Conservation (phyloP, 805 yeast species). For the Myxozyma nipponensis region DNA sequence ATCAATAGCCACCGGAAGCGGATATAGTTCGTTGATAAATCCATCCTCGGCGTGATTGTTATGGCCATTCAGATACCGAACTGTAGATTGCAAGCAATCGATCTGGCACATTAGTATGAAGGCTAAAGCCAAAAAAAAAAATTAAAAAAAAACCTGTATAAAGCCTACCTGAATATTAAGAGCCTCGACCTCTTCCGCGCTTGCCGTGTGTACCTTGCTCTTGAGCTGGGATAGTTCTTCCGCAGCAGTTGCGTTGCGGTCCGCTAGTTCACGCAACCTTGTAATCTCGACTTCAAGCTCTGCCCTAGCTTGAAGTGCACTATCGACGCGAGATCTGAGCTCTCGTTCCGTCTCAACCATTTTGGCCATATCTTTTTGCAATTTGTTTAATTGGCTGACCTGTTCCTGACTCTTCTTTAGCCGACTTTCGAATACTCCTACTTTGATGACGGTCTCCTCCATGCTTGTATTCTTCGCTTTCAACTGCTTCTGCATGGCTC, state of each 20-base stretch:
- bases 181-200: slow-evolving; percentile 11
- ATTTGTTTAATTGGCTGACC: slow-evolving; percentile 21
- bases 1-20: too few species aligned
- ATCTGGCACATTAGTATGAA: too few species aligned
- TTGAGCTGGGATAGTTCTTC: slow-evolving; percentile 8
- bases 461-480: slow-evolving; percentile 27
- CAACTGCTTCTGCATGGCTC: slow-evolving; percentile 23
- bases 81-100: slow-evolving; percentile 5
- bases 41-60: not conserved
- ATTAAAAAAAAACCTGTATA: not conserved
- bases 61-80: slow-evolving; percentile 1
- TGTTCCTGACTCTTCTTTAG: slow-evolving; percentile 20
- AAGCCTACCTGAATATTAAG: slow-evolving; percentile 10
- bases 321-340: slow-evolving; percentile 5
- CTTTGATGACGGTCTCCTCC: slow-evolving; percentile 32
- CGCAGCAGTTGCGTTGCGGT: slow-evolving; percentile 2
- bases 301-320: slow-evolving; percentile 4
- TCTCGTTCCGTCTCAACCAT: slow-evolving; percentile 2
- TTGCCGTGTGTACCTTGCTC: slow-evolving; percentile 7
- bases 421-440: slow-evolving; percentile 27
- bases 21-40: not conserved
- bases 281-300: slow-evolving; percentile 4
- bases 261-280: slow-evolving; percentile 1
- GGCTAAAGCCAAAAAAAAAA: too few species aligned
- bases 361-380: slow-evolving; percentile 25